These are phyloP conservation scores for Fusarium annulatum DNA, from an alignment of 2,329 filamentous ascomycete species.

Conservation along the genomic window DNA sequence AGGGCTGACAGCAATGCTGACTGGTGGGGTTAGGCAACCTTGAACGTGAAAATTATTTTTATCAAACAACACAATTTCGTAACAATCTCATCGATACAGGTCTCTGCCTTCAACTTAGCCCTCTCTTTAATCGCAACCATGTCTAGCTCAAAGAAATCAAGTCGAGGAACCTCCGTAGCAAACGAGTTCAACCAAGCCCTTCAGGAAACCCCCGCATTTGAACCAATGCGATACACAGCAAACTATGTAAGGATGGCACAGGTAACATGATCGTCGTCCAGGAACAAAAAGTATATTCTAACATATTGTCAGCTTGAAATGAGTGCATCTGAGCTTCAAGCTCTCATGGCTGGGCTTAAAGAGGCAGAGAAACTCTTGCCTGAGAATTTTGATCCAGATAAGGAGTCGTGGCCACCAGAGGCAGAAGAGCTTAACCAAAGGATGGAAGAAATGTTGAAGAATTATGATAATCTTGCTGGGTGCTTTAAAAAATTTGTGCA, in stretches of 20 bases:
- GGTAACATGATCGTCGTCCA: fast-evolving
- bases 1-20: not conserved
- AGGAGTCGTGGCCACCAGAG: not conserved
- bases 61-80: not conserved
- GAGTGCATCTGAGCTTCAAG: not conserved
- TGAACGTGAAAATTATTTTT: not conserved
- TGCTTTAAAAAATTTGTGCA: slow-evolving; percentile 13
- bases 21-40: not conserved
- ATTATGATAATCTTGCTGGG: not conserved
- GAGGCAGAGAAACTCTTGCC: not conserved
- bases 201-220: not conserved
- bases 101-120: fast-evolving
- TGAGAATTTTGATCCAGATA: not conserved
- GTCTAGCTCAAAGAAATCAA: not conserved
- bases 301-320: not conserved
- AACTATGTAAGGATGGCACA: slow-evolving; percentile 7
- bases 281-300: not conserved
- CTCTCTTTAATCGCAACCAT: not conserved
- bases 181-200: slow-evolving; percentile 2
- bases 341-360: not conserved
- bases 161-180: not conserved
- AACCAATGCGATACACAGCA: slow-evolving; percentile 15
- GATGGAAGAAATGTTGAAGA: not conserved
- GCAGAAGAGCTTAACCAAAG: not conserved
- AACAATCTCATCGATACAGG: fast-evolving